Base-by-base conservation (phyloP, 768 basidiomycete species). In the Termitomyces sp. region DNA sequence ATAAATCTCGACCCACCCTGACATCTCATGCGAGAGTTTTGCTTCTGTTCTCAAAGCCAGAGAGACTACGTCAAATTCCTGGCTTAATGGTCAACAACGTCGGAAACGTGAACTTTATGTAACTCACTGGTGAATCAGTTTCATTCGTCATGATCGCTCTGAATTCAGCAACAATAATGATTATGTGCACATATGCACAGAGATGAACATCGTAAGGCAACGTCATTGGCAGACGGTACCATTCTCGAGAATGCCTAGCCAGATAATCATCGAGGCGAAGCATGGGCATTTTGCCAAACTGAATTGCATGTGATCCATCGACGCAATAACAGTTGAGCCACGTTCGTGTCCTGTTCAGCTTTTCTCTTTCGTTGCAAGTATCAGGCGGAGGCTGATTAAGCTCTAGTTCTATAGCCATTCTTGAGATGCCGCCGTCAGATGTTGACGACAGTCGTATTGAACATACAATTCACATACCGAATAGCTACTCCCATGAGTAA, bases 291-390 rank as follows among this genome's bases (percentile, higher is more conserved):
- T 90, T 91, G 12, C 90, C 90, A 67, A 88, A 87, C 69, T 91
- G 85, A 49, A 86, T 85, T n/a, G 88, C 84, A 66, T 88, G 81
- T 38, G 88, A 89, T 7, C 86, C 84, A 68, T 93, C 91, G 58
- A 89, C 82, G 64, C 88, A 86, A 69, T 84, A 90, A 70, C 88
- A 91, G 68, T 86, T 85, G 58, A 91, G 75, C 89, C 90, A 92
- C 28, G 86, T 88, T 61, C 91, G 78, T 32, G 84, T 84, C 44
- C 89, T 80, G 67, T 93, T 92, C 42, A 88, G 76, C 24, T 79
- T 78, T 77, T 91, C 89, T 35, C 87, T 80, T 65, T 85, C 84
- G 52, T 79, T 77, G n/a, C 83, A 83, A 24, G 73, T 70, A 7
- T 74, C 69, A 2, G 80, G 76, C 4, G 82, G 76, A 13, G 82